phyloP scores from a whole-genome alignment of 768 basidiomycete species.

The Lactifluus echinatus region DNA sequence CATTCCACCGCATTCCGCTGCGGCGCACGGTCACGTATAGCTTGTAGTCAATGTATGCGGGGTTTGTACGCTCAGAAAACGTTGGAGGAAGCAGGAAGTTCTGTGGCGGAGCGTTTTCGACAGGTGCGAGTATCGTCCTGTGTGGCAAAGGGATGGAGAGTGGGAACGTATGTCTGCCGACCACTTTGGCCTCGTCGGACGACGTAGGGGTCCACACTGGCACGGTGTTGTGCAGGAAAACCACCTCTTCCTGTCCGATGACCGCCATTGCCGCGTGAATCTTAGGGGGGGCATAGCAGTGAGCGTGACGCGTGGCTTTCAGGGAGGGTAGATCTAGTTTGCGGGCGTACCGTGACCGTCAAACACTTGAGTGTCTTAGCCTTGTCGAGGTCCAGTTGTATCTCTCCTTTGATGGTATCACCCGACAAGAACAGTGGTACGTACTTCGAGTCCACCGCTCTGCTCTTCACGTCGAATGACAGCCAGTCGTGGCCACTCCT shows the following conservation, averaged over 20 bases:
- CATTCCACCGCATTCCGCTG: constrained; percentile 40
- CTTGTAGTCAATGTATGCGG: constrained; percentile 50
- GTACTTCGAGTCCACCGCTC: constrained; percentile 9
- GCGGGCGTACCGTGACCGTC: constrained; percentile 1
- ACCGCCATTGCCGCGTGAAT: constrained; percentile 7
- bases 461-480: constrained; percentile 9
- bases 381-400: constrained; percentile 7
- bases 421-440: constrained; percentile 9
- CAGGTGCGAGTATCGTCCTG: background rate
- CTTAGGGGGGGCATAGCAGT: too few species aligned
- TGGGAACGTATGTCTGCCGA: constrained; percentile 3
- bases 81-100: constrained; percentile 10
- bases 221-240: constrained; percentile 9
- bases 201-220: constrained; percentile 9
- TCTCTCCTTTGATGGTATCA: constrained; percentile 11
- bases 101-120: background rate
- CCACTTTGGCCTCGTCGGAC: background rate
- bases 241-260: constrained; percentile 13
- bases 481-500: constrained; percentile 5
- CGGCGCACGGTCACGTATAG: constrained; percentile 43
- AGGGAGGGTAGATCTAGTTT: too few species aligned
- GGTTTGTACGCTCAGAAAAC: constrained; percentile 36
- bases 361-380: constrained; percentile 14
- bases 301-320: too few species aligned
- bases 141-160: constrained; percentile 12